Base-by-base conservation (phyloP, 140 eudicot species). In the Cichorium intybus region DNA sequence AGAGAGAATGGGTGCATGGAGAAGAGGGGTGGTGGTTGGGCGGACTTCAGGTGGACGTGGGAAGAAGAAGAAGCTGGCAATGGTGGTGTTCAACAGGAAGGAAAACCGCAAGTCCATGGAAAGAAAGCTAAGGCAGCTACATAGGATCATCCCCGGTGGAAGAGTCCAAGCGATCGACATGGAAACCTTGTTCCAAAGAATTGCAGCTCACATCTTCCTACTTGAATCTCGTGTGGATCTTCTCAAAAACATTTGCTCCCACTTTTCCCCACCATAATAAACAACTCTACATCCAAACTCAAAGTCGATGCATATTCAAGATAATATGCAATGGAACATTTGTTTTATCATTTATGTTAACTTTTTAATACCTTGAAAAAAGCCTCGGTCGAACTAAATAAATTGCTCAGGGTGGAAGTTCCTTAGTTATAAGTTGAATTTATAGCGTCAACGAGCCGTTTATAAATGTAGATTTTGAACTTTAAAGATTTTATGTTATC, bases 141-240 rank as follows among this genome's bases (percentile, higher is more conserved):
- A 67, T 7, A 49, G 58, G 61, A 75, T 67, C 5, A 52, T 75
- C 18, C 79, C 79, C 64, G 75, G 74, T 9, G 79, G 79, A 6
- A 47, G 45, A 21, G 73, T 16, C 9, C 60, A 55, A 33, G 27
- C 48, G 0, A 20, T 35, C 3, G 77, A 72, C 15, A n/a, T 67
- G 41, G 64, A 66, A 35, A 10, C 62, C 70, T 51, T 75, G 69
- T 75, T 75, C 52, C 69, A 75, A 55, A 67, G 70, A 16, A 68
- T 68, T 17, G 70, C 70, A 37, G 56, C 74, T 22, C 74, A 75
- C 34, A 75, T 75, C 57, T 4, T 14, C 79, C 20, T 50, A 41
- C 79, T 75, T 67, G 64, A 75, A 59, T 49, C 75, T 43, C 74
- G 69, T 22, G 64, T 67, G 20, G 57, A 51, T 35, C 62, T 75